Evolutionary conservation across 1,139 yeast genomes (phyloP).

Genomic region (Debaryomycetaceae sp.): DNA sequence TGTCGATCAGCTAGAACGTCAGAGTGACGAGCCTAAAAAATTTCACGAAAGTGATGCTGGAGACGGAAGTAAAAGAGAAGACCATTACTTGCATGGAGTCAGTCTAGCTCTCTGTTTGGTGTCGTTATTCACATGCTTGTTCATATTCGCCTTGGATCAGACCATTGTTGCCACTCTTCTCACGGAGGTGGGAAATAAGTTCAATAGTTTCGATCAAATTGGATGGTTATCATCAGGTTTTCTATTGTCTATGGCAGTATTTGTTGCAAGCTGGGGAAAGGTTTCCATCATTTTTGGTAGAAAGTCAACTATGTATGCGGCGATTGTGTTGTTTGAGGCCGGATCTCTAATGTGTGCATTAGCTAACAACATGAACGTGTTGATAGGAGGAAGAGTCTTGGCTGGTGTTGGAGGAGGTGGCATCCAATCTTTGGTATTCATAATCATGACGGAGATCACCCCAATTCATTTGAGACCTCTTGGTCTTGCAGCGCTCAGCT

Average conservation of each 20-base stretch:
- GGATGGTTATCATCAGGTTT: slow-evolving; percentile 29
- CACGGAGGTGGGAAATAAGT: slow-evolving; percentile 35
- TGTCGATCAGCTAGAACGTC: not conserved
- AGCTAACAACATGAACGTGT: slow-evolving; percentile 31
- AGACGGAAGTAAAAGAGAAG: slow-evolving; percentile 39
- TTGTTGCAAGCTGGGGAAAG: slow-evolving; percentile 38
- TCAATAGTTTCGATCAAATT: slow-evolving; percentile 23
- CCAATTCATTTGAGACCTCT: slow-evolving; percentile 34
- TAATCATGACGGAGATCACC: slow-evolving; percentile 41
- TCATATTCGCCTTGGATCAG: slow-evolving; percentile 39
- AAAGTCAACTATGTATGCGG: slow-evolving; percentile 33
- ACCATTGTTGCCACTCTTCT: slow-evolving; percentile 38
- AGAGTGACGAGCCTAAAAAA: not conserved
- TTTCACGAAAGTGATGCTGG: slow-evolving; percentile 49
- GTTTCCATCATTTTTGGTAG: slow-evolving; percentile 47
- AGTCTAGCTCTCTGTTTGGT: slow-evolving; percentile 23
- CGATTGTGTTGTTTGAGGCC: slow-evolving; percentile 32
- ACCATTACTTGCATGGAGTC: slow-evolving; percentile 32
- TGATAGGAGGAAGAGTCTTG: slow-evolving; percentile 39
- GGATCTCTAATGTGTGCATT: slow-evolving; percentile 44
- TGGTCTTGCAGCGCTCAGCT: slow-evolving; percentile 42
- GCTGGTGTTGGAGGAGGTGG: slow-evolving; percentile 49
- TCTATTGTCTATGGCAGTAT: slow-evolving; percentile 29
- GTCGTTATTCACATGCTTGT: slow-evolving; percentile 28
- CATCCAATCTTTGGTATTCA: slow-evolving; percentile 39